Percentiles rank a stretch among this genome's conserved stretches.
phyloP scores from a whole-genome alignment of 1,139 yeast genomes.

The Sugiyamaella neomexicana region DNA sequence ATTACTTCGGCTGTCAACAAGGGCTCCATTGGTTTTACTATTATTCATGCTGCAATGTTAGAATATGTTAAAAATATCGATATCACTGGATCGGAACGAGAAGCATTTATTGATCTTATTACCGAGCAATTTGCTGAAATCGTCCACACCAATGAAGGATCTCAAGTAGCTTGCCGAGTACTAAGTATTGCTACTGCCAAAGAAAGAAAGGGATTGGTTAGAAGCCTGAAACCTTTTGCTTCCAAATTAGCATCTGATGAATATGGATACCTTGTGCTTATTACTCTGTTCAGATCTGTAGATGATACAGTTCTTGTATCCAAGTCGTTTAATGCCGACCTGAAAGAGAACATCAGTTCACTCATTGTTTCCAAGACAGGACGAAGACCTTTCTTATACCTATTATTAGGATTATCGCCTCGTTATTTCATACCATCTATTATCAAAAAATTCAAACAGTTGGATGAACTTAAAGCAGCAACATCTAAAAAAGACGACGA shows the following conservation, averaged over 20 bases:
- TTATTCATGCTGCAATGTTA: constrained; percentile 93
- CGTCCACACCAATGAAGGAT: constrained; percentile 93
- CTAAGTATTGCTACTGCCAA: constrained; percentile 86
- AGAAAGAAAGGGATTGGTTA: constrained; percentile 80
- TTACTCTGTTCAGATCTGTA: constrained; percentile 77
- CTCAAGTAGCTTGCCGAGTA: constrained; percentile 81
- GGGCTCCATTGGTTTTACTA: constrained; percentile 95
- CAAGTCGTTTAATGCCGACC: constrained; percentile 67
- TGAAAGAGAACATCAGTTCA: constrained; percentile 56
- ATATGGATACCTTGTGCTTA: constrained; percentile 79
- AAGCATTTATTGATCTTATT: constrained; percentile 79
- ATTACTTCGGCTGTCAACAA: constrained; percentile 90
- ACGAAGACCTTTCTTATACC: constrained; percentile 84
- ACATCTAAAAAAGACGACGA: constrained; percentile 83
- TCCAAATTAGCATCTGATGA: constrained; percentile 77
- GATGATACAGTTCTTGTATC: constrained; percentile 88
- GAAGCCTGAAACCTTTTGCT: constrained; percentile 70
- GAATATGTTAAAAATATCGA: constrained; percentile 75
- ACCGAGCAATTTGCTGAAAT: constrained; percentile 91
- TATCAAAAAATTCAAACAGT: constrained; percentile 58
- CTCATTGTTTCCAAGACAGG: constrained; percentile 72
- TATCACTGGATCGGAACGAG: constrained; percentile 58
- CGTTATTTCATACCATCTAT: constrained; percentile 77
- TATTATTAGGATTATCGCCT: constrained; percentile 76
- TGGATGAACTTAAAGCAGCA: constrained; percentile 60